These are phyloP conservation scores for Phytophthora tentaculata DNA, from an alignment of 352 stramenopile genomes.

Conservation along the genomic window DNA sequence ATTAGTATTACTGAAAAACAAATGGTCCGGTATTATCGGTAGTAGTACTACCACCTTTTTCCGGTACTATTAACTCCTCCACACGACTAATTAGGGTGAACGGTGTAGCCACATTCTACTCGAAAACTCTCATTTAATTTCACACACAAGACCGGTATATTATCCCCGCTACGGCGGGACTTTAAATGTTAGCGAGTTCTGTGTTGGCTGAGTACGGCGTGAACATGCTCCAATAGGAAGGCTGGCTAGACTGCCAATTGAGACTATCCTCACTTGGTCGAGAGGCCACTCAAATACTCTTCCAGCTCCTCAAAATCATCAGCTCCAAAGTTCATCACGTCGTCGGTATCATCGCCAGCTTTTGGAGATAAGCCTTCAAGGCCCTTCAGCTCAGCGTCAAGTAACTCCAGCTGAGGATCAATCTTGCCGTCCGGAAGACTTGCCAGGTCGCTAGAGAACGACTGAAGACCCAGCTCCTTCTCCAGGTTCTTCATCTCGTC, in stretches of 20 bases:
- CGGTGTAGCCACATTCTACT: too few relatives aligned
- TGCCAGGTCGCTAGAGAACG: slow-evolving; percentile 56
- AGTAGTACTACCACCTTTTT: too few relatives aligned
- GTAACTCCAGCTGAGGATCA: slow-evolving; percentile 64
- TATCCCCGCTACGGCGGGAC: neutral
- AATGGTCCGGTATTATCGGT: too few relatives aligned
- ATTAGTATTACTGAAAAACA: too few relatives aligned
- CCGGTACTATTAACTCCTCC: too few relatives aligned
- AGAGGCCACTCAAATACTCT: slow-evolving; percentile 86
- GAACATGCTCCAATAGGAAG: neutral
- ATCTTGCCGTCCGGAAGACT: slow-evolving; percentile 58
- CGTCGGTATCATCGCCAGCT: slow-evolving; percentile 45
- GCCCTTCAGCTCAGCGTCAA: slow-evolving; percentile 82
- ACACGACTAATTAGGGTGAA: too few relatives aligned
- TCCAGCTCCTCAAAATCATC: slow-evolving; percentile 91
- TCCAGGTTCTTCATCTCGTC: slow-evolving; percentile 86
- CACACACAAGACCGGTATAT: neutral
- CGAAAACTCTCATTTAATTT: too few relatives aligned
- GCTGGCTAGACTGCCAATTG: neutral
- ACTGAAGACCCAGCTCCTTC: slow-evolving; percentile 80
- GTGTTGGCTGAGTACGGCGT: slow-evolving; percentile 6
- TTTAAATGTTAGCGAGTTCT: neutral
- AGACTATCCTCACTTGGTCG: slow-evolving; percentile 43
- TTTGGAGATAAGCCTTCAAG: slow-evolving; percentile 62
- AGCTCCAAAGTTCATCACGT: slow-evolving; percentile 86